Evolutionary conservation across 2,329 filamentous ascomycete species (phyloP).

Genomic region (Cercospora zeina): DNA sequence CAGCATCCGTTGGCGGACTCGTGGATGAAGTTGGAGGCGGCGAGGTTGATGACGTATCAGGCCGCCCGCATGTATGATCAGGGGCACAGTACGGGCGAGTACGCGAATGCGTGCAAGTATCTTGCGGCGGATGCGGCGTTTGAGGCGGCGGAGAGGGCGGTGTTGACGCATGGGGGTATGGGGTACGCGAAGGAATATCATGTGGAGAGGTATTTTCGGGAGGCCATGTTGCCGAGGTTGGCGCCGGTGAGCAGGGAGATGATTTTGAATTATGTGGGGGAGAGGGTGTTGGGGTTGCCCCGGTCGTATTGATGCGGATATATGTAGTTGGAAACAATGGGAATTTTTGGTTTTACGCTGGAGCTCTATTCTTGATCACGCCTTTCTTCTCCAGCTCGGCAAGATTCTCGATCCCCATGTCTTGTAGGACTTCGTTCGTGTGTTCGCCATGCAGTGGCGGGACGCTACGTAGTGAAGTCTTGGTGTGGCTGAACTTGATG

Average conservation of each 20-base stretch:
- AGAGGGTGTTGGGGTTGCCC: slow-evolving; percentile 37
- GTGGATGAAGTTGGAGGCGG: slow-evolving; percentile 65
- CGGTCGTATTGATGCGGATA: slow-evolving; percentile 31
- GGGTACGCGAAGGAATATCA: slow-evolving; percentile 63
- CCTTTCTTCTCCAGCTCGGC: slow-evolving; percentile 24
- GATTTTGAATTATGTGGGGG: slow-evolving; percentile 40
- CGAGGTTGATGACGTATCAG: slow-evolving; percentile 65
- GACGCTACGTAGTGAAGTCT: slow-evolving; percentile 29
- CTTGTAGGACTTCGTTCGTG: slow-evolving; percentile 31
- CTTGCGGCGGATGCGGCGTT: slow-evolving; percentile 66
- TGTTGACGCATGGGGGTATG: slow-evolving; percentile 63
- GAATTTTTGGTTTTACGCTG: slow-evolving; percentile 1
- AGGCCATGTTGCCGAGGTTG: slow-evolving; percentile 64
- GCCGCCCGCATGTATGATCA: slow-evolving; percentile 64
- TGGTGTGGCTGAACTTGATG: slow-evolving; percentile 36
- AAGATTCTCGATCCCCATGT: slow-evolving; percentile 25
- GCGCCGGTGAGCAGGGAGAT: slow-evolving; percentile 58
- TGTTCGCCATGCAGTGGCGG: slow-evolving; percentile 36
- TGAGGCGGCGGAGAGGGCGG: slow-evolving; percentile 61
- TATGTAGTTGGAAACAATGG: background rate
- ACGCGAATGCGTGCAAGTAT: slow-evolving; percentile 69
- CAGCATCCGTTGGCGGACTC: slow-evolving; percentile 66
- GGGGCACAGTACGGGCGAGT: slow-evolving; percentile 51
- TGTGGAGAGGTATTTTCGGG: slow-evolving; percentile 65
- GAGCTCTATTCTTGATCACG: slow-evolving; percentile 26